Evolutionary conservation across 164 flowering plant genomes (phyloP).

Genomic region (Cinnamomum chago): DNA sequence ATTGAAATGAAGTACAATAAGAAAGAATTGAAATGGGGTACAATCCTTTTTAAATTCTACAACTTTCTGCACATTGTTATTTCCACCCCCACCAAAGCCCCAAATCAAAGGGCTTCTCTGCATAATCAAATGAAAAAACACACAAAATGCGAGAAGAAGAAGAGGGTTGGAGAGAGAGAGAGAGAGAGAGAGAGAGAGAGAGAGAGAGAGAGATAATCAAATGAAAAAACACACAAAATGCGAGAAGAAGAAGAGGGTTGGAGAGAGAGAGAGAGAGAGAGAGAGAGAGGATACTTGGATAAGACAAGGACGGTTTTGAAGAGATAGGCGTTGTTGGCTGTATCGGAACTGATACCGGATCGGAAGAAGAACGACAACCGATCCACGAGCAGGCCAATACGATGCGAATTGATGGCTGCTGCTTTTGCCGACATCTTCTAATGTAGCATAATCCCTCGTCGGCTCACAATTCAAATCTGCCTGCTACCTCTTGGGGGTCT

Average conservation of each 20-base stretch:
- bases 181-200: too few relatives aligned
- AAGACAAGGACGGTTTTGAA: not conserved
- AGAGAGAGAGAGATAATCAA: too few relatives aligned
- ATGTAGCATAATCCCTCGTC: not conserved
- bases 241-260: too few relatives aligned
- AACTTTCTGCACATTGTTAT: too few relatives aligned
- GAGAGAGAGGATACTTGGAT: not conserved
- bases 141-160: too few relatives aligned
- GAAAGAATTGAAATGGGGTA: too few relatives aligned
- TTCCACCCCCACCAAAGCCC: too few relatives aligned
- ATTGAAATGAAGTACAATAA: too few relatives aligned
- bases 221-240: too few relatives aligned
- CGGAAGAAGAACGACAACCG: not conserved
- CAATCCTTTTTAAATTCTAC: too few relatives aligned
- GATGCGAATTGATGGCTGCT: not conserved
- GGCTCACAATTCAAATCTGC: not conserved
- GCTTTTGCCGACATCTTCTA: not conserved
- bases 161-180: not conserved
- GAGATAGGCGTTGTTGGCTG: not conserved
- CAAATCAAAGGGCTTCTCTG: too few relatives aligned
- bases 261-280: not conserved
- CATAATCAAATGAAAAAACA: too few relatives aligned
- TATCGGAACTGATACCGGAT: not conserved
- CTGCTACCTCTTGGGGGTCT: not conserved
- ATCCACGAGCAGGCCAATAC: not conserved